Evolutionary conservation across 2,329 filamentous ascomycete species (phyloP), one percentile per base, ranked within the genome.

Genomic region (Trichoderma guizhouense): DNA sequence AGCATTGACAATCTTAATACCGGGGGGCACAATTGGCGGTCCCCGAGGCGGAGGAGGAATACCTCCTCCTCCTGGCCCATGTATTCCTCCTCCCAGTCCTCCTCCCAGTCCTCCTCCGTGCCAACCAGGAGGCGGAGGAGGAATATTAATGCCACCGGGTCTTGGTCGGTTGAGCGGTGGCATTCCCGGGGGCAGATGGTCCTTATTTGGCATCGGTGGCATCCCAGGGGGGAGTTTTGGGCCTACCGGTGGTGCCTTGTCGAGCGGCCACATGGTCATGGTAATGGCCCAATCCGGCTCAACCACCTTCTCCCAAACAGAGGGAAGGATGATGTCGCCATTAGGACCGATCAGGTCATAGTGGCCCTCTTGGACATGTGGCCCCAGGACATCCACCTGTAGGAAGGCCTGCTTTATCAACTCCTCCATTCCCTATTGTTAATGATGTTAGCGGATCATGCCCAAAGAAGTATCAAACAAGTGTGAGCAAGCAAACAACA

Each of bases 361-460:
- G 77, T 93, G 92, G 1, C 93, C 92, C 72, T 92, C 88, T 74
- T 90, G 89, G 30, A 96, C 93, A 76, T 94, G 91, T 18, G 90
- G 90, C 1, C 92, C 92, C 69, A 95, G 90, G 14, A 91, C 84
- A 63, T 94, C 92, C 64, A 96, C 91, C 76, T 95, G 92, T 24
- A 92, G 80, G 78, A 96, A 96, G 21, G 93, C 93, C 83, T 95
- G 93, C 78, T 92, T 92, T 79, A 96, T 95, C 47, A 96, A 86
- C 61, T 93, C 91, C 80, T 95, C 92, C 92, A 96, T 95, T 21
- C 92, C 92, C 92, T 95, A 75, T 72, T 58, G 7, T 39, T 39
- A 7, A 60, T 36, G 11, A 18, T 32, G 72, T 76, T 30, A 76
- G 74, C 32, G 18, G 15, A 18, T 34, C 5, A 47, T 14, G 39